Evolutionary conservation across 306 rosid species (phyloP), one percentile per base, ranked within the genome.

Genomic region (Lathyrus oleraceus): DNA sequence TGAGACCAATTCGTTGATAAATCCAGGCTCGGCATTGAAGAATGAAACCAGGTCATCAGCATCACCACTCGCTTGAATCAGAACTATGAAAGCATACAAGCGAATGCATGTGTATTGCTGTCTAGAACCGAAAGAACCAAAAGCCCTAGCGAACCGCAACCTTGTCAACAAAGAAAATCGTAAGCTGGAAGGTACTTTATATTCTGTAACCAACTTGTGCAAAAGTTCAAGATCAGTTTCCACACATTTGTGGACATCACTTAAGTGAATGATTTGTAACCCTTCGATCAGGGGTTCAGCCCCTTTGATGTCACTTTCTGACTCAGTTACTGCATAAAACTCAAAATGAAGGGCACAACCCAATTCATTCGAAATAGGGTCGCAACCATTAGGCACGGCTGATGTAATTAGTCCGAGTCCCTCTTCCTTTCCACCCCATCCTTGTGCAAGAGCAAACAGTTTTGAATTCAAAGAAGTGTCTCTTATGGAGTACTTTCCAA

Each of bases 341-440:
- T 95, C 99, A 85, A 89, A 91, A 84, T 95, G 96, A 66, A 91
- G 95, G 45, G 96, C 87, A 84, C 89, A 87, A 38, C 99, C 99
- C 81, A 91, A 82, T 77, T 91, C 91, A 53, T 64, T 81, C 42
- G 88, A 82, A 85, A 77, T 42, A 48, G 77, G 84, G 53, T 85
- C 96, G 62, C 91, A 83, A 68, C 82, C 87, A 86, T 77, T 79
- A 72, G 87, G 86, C 51, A 76, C 74, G 27, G 91, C 91, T 63
- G 95, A 87, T 70, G 96, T 86, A 86, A 89, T 78, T 78, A 95
- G 79, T 81, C 99, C 99, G 66, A 95, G 96, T 40, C 99, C 99
- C 81, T 95, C 99, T 81, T 95, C 99, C 81, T 95, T 95, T 67
- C 96, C 97, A 64, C 99, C 99, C 99, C 97, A 91, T 73, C 97